Percentiles rank a stretch among this genome's conserved stretches.
Conservation (phyloP, 768 basidiomycete species). For the Lentinula sp. region DNA sequence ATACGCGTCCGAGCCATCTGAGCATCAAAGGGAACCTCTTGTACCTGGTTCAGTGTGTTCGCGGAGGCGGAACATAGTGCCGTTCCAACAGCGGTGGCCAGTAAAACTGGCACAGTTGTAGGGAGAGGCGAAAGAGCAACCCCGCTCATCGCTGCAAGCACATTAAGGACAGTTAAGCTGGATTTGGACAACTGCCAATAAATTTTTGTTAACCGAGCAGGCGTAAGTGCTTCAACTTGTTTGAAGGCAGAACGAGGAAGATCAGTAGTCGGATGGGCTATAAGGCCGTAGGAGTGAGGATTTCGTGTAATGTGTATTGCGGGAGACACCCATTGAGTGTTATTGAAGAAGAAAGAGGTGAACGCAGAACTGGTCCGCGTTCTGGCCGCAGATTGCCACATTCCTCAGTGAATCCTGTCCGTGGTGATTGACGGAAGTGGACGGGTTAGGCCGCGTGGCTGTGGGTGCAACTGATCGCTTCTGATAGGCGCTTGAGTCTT, state of each 20-base stretch:
- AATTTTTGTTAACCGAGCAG: slow-evolving; percentile 48
- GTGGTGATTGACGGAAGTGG: not conserved
- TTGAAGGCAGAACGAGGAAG: slow-evolving; percentile 23
- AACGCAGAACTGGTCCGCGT: slow-evolving; percentile 18
- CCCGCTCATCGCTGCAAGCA: slow-evolving; percentile 85
- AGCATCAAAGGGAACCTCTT: slow-evolving; percentile 93
- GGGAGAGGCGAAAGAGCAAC: slow-evolving; percentile 91
- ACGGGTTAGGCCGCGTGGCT: not conserved
- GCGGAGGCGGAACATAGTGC: slow-evolving; percentile 89
- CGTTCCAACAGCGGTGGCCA: slow-evolving; percentile 86
- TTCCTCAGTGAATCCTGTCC: not conserved
- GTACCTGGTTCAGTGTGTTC: slow-evolving; percentile 90
- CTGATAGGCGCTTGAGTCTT: not conserved
- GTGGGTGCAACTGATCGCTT: not conserved
- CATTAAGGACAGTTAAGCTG: slow-evolving; percentile 77
- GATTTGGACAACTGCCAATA: slow-evolving; percentile 84
- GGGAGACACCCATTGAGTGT: slow-evolving; percentile 39
- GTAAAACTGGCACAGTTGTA: slow-evolving; percentile 73
- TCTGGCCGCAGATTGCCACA: slow-evolving; percentile 1
- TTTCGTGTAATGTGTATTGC: slow-evolving; percentile 9
- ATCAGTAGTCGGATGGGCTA: slow-evolving; percentile 10
- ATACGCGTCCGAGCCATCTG: slow-evolving; percentile 91
- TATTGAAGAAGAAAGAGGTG: slow-evolving; percentile 62
- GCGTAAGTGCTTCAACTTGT: slow-evolving; percentile 36
- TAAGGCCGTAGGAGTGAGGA: slow-evolving; percentile 12